Conservation (phyloP, 1,284 basidiomycete genomes). For the Cutaneotrichosporon sp. region DNA sequence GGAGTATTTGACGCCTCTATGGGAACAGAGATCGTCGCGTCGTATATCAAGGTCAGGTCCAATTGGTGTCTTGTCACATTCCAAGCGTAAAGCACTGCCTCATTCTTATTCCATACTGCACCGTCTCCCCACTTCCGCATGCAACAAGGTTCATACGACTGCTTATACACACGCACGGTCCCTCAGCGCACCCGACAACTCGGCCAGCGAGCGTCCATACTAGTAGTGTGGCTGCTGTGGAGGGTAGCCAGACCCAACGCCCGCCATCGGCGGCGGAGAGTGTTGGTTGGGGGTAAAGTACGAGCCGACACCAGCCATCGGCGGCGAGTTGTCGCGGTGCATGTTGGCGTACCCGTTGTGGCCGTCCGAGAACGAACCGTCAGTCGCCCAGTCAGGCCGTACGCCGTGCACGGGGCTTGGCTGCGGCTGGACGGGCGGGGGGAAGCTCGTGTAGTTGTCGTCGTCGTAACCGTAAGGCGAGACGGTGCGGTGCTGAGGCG, state of each 20-base stretch:
- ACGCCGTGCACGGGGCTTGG: conserved; percentile 24
- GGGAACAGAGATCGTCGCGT: too few relatives aligned
- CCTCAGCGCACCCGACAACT: background rate
- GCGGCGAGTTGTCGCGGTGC: conserved; percentile 8
- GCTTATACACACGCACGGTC: background rate
- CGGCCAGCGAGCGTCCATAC: conserved; percentile 7
- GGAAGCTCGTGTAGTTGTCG: conserved; percentile 40
- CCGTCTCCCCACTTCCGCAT: background rate
- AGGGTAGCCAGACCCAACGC: conserved; percentile 4
- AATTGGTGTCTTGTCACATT: too few relatives aligned
- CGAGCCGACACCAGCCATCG: conserved; percentile 6
- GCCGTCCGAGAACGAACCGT: conserved; percentile 5
- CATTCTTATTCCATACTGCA: background rate
- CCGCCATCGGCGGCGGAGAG: background rate
- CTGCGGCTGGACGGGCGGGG: conserved; percentile 35
- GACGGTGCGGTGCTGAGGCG: conserved; percentile 1
- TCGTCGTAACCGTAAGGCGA: conserved; percentile 24
- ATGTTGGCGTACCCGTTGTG: conserved; percentile 9
- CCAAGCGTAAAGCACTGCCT: too few relatives aligned
- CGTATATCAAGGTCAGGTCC: too few relatives aligned
- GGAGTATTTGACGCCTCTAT: background rate
- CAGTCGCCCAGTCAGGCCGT: conserved; percentile 3
- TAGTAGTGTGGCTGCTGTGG: conserved; percentile 9
- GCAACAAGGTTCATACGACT: conserved; percentile 6
- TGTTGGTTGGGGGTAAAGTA: background rate